These are phyloP conservation scores for Parsonsia alboflavescens DNA, from an alignment of 257 asterid species.

Conservation along the genomic window DNA sequence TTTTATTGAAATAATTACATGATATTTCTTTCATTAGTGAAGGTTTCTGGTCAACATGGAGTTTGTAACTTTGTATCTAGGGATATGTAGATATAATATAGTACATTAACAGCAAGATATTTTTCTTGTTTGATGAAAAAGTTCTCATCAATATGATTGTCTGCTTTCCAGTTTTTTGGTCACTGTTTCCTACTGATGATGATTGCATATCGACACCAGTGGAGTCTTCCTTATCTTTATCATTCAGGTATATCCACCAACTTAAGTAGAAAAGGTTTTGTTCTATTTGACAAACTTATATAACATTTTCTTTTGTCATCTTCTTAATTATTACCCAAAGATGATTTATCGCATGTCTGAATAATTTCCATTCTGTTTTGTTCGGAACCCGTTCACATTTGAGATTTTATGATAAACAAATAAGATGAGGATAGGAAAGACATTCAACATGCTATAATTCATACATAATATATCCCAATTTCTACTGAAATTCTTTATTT, in stretches of 20 bases:
- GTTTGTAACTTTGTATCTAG: background rate
- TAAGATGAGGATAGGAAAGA: background rate
- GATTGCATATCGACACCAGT: conserved; percentile 50
- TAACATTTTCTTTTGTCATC: background rate
- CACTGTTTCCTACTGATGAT: conserved; percentile 67
- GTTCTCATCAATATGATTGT: conserved; percentile 1
- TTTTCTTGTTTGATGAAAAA: background rate
- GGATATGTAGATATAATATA: background rate
- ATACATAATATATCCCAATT: background rate
- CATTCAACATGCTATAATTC: background rate
- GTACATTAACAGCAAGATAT: background rate
- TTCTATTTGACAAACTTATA: background rate
- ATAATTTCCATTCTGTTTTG: background rate
- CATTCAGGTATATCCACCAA: conserved; percentile 55
- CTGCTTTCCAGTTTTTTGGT: conserved; percentile 72
- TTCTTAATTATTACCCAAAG: background rate
- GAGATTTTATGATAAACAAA: background rate
- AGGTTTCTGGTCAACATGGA: background rate
- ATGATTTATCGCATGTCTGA: background rate
- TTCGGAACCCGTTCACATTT: background rate
- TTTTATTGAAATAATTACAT: background rate
- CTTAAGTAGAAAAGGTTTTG: background rate
- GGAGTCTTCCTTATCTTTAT: conserved; percentile 77
- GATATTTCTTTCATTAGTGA: background rate
- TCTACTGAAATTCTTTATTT: background rate